These are phyloP conservation scores for Kazachstania sp. DNA, from an alignment of 1,139 yeast genomes.

Conservation along the genomic window DNA sequence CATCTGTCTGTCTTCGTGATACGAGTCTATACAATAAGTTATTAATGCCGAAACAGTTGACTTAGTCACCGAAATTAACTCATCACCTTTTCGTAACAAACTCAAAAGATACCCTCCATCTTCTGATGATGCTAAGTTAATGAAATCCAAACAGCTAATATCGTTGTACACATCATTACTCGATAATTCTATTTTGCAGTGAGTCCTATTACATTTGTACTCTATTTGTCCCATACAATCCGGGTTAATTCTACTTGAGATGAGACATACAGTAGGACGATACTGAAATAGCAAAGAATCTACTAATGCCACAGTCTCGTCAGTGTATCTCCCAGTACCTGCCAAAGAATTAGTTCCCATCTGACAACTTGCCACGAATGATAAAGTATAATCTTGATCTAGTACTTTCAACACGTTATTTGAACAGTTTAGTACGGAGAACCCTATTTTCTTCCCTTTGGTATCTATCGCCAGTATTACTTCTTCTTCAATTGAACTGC, in stretches of 20 bases:
- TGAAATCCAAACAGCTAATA: not conserved
- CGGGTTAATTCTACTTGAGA: constrained; percentile 15
- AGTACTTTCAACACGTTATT: constrained; percentile 8
- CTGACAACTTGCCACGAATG: not conserved
- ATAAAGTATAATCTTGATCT: constrained; percentile 12
- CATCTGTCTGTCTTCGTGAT: not conserved
- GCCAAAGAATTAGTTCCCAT: not conserved
- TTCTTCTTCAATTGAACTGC: not conserved
- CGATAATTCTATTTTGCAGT: constrained; percentile 11
- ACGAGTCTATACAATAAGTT: constrained; percentile 1
- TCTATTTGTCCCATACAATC: constrained; percentile 6
- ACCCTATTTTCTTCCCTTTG: constrained; percentile 10
- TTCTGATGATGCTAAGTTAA: not conserved
- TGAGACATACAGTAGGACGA: constrained; percentile 13
- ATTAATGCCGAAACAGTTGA: constrained; percentile 10
- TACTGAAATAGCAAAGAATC: constrained; percentile 11
- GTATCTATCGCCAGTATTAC: constrained; percentile 13
- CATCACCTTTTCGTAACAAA: constrained; percentile 5
- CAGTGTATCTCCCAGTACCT: not conserved
- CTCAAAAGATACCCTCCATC: not conserved
- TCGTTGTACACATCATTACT: constrained; percentile 9
- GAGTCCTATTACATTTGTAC: constrained; percentile 4
- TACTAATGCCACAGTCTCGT: constrained; percentile 11
- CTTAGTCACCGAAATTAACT: constrained; percentile 7
- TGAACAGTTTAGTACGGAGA: constrained; percentile 10